phyloP scores from a whole-genome alignment of 2,329 filamentous ascomycete genomes.

The Phialocephala sp. region DNA sequence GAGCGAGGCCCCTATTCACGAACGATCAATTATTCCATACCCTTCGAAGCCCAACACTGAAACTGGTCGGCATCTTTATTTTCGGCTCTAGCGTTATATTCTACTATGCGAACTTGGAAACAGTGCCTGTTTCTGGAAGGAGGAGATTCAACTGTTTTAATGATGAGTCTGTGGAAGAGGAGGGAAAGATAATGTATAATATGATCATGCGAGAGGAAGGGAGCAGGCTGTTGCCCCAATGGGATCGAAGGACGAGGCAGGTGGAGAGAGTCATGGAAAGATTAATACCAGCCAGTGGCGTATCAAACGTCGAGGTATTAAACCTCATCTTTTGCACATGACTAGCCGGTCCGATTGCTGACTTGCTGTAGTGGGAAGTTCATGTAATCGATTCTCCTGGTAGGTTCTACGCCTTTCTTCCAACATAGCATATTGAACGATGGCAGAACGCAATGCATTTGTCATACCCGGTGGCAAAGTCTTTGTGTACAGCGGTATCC shows the following conservation, averaged over 20 bases:
- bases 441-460: constrained; percentile 68
- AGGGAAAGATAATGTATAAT: constrained; percentile 60
- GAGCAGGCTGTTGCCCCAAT: constrained; percentile 59
- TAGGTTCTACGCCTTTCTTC: constrained; percentile 39
- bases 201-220: constrained; percentile 60
- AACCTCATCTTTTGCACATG: neutral
- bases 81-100: constrained; percentile 52
- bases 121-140: constrained; percentile 74
- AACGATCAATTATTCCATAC: constrained; percentile 43
- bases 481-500: constrained; percentile 77
- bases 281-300: constrained; percentile 70
- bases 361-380: constrained; percentile 64
- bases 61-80: constrained; percentile 49
- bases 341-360: neutral
- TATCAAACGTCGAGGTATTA: constrained; percentile 51
- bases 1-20: constrained; percentile 48
- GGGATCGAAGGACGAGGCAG: constrained; percentile 59
- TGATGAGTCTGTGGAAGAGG: constrained; percentile 57
- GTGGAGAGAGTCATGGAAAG: constrained; percentile 70
- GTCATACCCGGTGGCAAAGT: constrained; percentile 81
- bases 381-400: constrained; percentile 72
- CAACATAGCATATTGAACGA: neutral
- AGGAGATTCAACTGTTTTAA: constrained; percentile 74
- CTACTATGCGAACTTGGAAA: constrained; percentile 73
- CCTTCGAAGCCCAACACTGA: constrained; percentile 44